Conservation (phyloP, 164 flowering plant species). For the Litsea cubeba region DNA sequence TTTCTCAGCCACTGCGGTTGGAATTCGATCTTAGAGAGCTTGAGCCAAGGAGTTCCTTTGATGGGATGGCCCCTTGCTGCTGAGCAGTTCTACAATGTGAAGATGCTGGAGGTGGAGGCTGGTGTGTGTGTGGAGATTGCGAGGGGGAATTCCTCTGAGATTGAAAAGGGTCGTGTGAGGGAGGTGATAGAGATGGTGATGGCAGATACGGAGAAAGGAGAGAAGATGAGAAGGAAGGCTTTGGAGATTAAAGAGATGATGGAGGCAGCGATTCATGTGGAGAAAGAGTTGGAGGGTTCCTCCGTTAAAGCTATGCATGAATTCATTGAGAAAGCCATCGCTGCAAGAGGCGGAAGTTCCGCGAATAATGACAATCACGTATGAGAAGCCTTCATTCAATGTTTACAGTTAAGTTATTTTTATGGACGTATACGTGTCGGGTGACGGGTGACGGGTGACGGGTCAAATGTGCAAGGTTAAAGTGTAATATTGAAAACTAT, state of each 20-base stretch:
- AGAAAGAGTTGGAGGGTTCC: constrained; percentile 5
- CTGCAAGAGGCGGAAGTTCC: not conserved
- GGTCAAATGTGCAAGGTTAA: no score
- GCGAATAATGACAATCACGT: not conserved
- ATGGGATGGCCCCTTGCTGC: constrained; percentile 15
- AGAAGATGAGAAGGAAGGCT: constrained; percentile 9
- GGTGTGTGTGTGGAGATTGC: constrained; percentile 15
- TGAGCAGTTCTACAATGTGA: constrained; percentile 13
- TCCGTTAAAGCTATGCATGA: constrained; percentile 12
- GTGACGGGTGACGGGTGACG: no score
- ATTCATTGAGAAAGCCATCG: constrained; percentile 1
- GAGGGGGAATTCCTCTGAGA: not conserved
- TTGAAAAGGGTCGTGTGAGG: not conserved
- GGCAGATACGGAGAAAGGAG: constrained; percentile 10
- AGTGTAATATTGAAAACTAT: no score
- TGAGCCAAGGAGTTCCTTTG: constrained; percentile 11
- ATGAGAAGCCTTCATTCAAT: not conserved
- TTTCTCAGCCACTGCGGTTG: constrained; percentile 20
- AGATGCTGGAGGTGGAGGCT: constrained; percentile 12
- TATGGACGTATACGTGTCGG: no score
- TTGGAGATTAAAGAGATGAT: constrained; percentile 3
- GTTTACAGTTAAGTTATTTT: not conserved
- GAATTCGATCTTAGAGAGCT: constrained; percentile 16
- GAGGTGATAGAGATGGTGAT: constrained; percentile 11
- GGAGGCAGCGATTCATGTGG: constrained; percentile 2